Percentiles rank a stretch among this genome's conserved stretches.
Conservation (phyloP, 208 protist species). For the Trichomonas gallinae region DNA sequence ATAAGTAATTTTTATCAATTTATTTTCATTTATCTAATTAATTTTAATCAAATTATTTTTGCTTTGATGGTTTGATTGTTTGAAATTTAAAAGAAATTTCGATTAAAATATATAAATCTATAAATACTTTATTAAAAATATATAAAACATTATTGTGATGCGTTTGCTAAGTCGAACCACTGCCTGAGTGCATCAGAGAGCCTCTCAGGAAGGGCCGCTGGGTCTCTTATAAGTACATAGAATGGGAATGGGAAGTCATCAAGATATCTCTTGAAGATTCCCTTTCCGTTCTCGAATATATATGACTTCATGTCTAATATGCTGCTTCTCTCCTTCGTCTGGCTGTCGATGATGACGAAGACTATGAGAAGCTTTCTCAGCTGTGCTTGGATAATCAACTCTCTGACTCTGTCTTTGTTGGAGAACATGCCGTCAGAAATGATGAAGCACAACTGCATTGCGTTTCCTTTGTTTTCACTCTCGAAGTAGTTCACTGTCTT, state of each 20-base stretch:
- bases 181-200: constrained; percentile 93
- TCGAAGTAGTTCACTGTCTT: not conserved
- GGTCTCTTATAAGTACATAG: constrained; percentile 90
- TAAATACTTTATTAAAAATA: not conserved
- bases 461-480: not conserved
- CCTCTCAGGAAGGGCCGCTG: constrained; percentile 76
- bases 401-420: not conserved
- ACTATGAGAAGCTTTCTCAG: not conserved
- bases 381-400: not conserved
- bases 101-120: not conserved
- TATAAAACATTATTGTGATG: not conserved
- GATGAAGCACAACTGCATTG: not conserved
- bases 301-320: constrained; percentile 36
- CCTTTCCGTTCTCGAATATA: constrained; percentile 47
- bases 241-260: constrained; percentile 97
- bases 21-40: too few relatives aligned
- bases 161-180: constrained; percentile 75
- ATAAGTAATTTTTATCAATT: too few relatives aligned
- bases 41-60: too few relatives aligned
- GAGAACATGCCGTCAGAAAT: not conserved
- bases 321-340: not conserved
- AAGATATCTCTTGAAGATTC: constrained; percentile 76
- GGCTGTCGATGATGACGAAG: constrained; percentile 25
- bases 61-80: too few relatives aligned
- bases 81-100: too few relatives aligned